Percentiles rank a stretch among this genome's conserved stretches.
Evolutionary conservation across 2,329 filamentous ascomycete genomes (phyloP).

Genomic region (Colletotrichum aenigma): DNA sequence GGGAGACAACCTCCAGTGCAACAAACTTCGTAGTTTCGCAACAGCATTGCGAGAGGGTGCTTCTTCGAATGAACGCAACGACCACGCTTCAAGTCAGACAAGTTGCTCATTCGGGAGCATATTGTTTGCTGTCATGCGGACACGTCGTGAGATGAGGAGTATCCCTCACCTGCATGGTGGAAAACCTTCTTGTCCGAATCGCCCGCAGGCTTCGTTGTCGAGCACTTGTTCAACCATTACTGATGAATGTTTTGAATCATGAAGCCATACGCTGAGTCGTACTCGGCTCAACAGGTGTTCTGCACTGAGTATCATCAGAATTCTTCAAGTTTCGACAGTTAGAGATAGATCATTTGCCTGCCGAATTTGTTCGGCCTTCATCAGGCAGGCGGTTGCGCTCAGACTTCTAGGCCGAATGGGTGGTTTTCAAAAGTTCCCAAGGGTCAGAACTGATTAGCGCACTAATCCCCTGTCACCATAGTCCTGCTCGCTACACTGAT

Average conservation of each 20-base stretch:
- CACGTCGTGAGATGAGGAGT: not conserved
- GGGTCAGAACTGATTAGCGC: not conserved
- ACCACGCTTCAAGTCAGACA: not conserved
- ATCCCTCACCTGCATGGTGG: not conserved
- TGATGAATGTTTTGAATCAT: not conserved
- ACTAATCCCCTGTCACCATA: fast-evolving
- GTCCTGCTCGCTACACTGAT: not conserved
- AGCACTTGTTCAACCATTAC: not conserved
- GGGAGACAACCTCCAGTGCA: not conserved
- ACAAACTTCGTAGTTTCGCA: not conserved
- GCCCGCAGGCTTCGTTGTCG: fast-evolving
- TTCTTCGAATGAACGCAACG: fast-evolving
- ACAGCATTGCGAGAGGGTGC: not conserved
- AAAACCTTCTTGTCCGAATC: not conserved
- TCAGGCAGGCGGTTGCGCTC: fast-evolving
- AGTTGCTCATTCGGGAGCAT: fast-evolving
- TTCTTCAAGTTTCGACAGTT: fast-evolving
- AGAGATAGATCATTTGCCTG: not conserved
- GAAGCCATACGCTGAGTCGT: not conserved
- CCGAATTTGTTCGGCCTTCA: not conserved
- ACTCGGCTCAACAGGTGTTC: not conserved
- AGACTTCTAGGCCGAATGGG: fast-evolving
- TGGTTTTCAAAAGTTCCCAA: not conserved
- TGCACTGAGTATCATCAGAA: not conserved
- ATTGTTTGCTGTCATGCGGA: not conserved